phyloP scores from a whole-genome alignment of 2,329 filamentous ascomycete genomes.

The Sporothrix curviconia region DNA sequence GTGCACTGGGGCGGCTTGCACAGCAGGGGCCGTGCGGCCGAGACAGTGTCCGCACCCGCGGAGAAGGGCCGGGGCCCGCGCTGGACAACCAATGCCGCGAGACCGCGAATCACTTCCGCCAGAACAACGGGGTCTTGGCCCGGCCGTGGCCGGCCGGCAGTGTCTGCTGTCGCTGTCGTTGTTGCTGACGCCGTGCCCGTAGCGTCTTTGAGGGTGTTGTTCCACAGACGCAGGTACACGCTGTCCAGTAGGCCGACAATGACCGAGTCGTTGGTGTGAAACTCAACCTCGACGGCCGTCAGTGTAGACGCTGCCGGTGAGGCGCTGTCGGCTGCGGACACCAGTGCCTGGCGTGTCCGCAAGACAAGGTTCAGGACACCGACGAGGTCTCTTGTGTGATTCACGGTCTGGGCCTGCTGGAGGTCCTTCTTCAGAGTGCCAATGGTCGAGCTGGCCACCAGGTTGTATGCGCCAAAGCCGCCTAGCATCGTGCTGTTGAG shows the following conservation, averaged over 20 bases:
- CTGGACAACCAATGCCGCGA: conserved; percentile 40
- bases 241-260: conserved; percentile 38
- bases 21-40: conserved; percentile 23
- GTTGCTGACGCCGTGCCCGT: conserved; percentile 16
- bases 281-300: conserved; percentile 28
- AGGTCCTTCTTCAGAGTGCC: conserved; percentile 44
- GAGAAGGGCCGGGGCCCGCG: conserved; percentile 23
- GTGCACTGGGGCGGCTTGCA: conserved; percentile 27
- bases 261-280: conserved; percentile 31
- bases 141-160: no score
- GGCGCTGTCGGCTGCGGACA: conserved; percentile 23
- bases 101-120: conserved; percentile 37
- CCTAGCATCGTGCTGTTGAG: conserved; percentile 46
- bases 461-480: conserved; percentile 40
- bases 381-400: conserved; percentile 47
- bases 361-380: conserved; percentile 46
- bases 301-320: conserved; percentile 20
- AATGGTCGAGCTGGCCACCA: conserved; percentile 40
- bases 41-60: not conserved
- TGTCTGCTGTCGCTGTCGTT: no score
- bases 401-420: conserved; percentile 42
- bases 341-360: conserved; percentile 37
- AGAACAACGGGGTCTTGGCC: conserved; percentile 33
- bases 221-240: conserved; percentile 35
- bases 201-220: conserved; percentile 22